Conservation (phyloP, 2,329 filamentous ascomycete species). For the Seiridium unicorne region DNA sequence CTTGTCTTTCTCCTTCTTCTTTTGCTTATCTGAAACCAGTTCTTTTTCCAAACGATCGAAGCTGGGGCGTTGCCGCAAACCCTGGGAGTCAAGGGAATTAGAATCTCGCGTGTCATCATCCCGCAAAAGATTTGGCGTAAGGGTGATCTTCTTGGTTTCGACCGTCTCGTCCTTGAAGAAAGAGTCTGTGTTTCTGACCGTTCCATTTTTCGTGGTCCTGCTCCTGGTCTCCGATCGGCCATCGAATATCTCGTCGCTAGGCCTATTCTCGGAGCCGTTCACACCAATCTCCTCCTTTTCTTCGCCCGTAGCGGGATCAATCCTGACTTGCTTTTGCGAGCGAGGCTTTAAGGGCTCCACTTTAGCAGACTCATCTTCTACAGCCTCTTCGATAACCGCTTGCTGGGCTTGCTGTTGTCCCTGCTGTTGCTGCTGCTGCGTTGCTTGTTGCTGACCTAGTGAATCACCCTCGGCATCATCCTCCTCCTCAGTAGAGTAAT, state of each 20-base stretch:
- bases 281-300: conserved; percentile 32
- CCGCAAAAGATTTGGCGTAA: conserved; percentile 87
- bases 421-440: conserved; percentile 25
- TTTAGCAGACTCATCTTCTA: conserved; percentile 51
- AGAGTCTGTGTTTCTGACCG: conserved; percentile 87
- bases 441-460: conserved; percentile 32
- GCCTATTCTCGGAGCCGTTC: conserved; percentile 32
- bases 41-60: conserved; percentile 62
- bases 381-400: conserved; percentile 26
- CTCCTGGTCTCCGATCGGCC: conserved; percentile 47
- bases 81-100: conserved; percentile 37
- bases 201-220: conserved; percentile 76
- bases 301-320: conserved; percentile 27
- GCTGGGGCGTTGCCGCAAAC: conserved; percentile 54
- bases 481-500: conserved; percentile 82
- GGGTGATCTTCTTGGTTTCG: conserved; percentile 94
- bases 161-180: conserved; percentile 96
- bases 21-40: conserved; percentile 53
- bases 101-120: conserved; percentile 58
- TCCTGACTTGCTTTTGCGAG: conserved; percentile 37
- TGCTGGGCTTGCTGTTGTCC: conserved; percentile 28
- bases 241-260: conserved; percentile 68
- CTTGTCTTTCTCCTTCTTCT: conserved; percentile 61
- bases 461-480: conserved; percentile 56
- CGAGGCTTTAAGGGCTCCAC: conserved; percentile 55